phyloP scores from a whole-genome alignment of 2,329 filamentous ascomycete species.

The Dothiorella sarmentorum region DNA sequence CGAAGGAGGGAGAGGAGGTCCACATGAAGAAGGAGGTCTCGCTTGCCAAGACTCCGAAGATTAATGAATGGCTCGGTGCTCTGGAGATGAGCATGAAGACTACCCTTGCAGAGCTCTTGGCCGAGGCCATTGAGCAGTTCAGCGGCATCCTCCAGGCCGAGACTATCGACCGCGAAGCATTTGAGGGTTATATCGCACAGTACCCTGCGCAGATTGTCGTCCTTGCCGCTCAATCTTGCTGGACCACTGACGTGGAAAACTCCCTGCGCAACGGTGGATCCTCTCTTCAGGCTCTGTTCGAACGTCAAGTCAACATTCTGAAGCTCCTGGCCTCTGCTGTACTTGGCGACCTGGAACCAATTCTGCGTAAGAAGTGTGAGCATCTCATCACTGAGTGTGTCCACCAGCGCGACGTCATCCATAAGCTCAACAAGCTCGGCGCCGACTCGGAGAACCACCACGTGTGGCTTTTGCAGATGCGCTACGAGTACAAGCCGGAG shows the following conservation, averaged over 20 bases:
- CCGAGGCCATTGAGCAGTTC: slow-evolving; percentile 81
- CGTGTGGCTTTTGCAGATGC: slow-evolving; percentile 94
- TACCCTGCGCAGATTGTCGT: slow-evolving; percentile 96
- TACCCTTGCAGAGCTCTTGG: slow-evolving; percentile 84
- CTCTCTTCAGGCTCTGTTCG: slow-evolving; percentile 67
- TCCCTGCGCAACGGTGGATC: slow-evolving; percentile 69
- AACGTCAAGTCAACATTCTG: slow-evolving; percentile 80
- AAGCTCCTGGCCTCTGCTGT: slow-evolving; percentile 84
- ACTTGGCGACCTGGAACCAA: slow-evolving; percentile 79
- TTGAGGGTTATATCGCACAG: slow-evolving; percentile 75
- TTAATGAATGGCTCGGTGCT: slow-evolving; percentile 98
- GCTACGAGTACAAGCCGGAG: slow-evolving; percentile 81
- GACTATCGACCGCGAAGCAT: slow-evolving; percentile 64
- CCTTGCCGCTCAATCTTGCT: slow-evolving; percentile 86
- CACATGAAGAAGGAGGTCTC: slow-evolving; percentile 87
- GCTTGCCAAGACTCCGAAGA: slow-evolving; percentile 86
- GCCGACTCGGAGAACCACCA: slow-evolving; percentile 77
- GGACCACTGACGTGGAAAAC: slow-evolving; percentile 83
- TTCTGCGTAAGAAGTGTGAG: slow-evolving; percentile 93
- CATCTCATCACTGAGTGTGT: slow-evolving; percentile 98
- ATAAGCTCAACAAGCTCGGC: slow-evolving; percentile 73
- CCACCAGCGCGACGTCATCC: slow-evolving; percentile 90
- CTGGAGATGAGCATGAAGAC: slow-evolving; percentile 91
- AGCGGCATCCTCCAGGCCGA: slow-evolving; percentile 71
- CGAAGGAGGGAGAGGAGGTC: slow-evolving; percentile 90